A percentile compares a stretch with the other conserved stretches of the same genome.
phyloP scores from a whole-genome alignment of 768 basidiomycete species.

The Piloderma croceum region DNA sequence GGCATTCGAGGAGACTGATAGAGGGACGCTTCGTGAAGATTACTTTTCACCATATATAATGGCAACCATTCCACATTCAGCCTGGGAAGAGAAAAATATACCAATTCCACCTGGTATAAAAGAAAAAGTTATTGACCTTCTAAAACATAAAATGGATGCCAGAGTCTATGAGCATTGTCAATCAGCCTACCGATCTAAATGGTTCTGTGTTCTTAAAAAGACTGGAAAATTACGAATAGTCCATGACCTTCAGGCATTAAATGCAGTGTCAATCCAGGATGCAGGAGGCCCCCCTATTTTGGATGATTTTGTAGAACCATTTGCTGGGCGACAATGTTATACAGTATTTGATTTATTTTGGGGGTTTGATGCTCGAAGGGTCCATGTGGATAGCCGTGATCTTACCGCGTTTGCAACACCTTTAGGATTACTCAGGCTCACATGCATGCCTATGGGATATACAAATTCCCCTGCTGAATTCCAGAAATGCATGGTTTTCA shows the following conservation, averaged over 20 bases:
- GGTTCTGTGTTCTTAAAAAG: slow-evolving; percentile 38
- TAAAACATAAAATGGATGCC: slow-evolving; percentile 30
- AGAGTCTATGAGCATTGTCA: slow-evolving; percentile 37
- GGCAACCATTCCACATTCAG: slow-evolving; percentile 25
- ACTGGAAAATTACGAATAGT: slow-evolving; percentile 32
- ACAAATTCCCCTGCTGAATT: slow-evolving; percentile 28
- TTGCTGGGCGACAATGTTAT: too few relatives aligned
- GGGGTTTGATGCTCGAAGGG: too few relatives aligned
- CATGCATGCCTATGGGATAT: slow-evolving; percentile 22
- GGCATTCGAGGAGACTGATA: slow-evolving; percentile 25
- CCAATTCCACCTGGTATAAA: slow-evolving; percentile 17
- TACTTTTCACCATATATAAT: too few relatives aligned
- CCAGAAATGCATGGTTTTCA: too few relatives aligned
- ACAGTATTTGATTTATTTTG: too few relatives aligned
- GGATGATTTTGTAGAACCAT: too few relatives aligned
- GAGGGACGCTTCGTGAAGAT: slow-evolving; percentile 20
- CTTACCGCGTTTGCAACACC: too few relatives aligned
- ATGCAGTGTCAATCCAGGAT: slow-evolving; percentile 31
- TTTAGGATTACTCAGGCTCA: slow-evolving; percentile 12
- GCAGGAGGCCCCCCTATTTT: slow-evolving; percentile 29
- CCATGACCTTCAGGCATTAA: slow-evolving; percentile 34
- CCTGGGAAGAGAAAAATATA: slow-evolving; percentile 23
- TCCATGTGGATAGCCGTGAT: slow-evolving; percentile 17
- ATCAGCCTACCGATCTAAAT: slow-evolving; percentile 31
- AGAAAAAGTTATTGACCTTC: slow-evolving; percentile 25